phyloP scores from a whole-genome alignment of 306 rosid genomes.

The Mimosa pudica region DNA sequence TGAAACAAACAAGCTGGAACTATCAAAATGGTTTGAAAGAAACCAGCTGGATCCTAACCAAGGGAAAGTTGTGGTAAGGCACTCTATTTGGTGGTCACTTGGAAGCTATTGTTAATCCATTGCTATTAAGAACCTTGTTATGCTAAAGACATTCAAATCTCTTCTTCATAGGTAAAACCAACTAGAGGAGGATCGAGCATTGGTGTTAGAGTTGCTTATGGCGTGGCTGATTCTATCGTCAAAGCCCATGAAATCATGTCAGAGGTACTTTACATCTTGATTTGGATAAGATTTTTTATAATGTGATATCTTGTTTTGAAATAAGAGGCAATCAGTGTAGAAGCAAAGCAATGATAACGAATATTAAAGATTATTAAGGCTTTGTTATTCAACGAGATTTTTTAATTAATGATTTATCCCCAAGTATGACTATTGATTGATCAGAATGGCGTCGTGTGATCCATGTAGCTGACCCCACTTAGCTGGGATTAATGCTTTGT shows the following conservation, averaged over 20 bases:
- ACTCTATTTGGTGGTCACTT: conserved; percentile 38
- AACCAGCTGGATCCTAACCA: conserved; percentile 63
- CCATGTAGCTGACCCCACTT: too few species aligned
- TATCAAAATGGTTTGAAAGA: conserved; percentile 74
- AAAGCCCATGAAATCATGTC: conserved; percentile 74
- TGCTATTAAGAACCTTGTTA: conserved; percentile 24
- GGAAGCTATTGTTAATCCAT: conserved; percentile 20
- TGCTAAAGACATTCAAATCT: conserved; percentile 16
- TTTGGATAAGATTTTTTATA: background rate
- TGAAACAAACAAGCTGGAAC: conserved; percentile 56
- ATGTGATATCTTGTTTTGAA: conserved; percentile 14
- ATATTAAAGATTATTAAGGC: background rate
- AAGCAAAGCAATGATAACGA: conserved; percentile 8
- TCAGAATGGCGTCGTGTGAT: too few species aligned
- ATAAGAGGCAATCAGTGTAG: conserved; percentile 7
- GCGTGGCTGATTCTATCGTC: conserved; percentile 69
- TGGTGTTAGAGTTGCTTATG: conserved; percentile 91
- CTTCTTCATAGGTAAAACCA: conserved; percentile 78
- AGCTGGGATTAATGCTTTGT: too few species aligned
- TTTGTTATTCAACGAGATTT: too few species aligned
- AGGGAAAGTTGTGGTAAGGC: conserved; percentile 92
- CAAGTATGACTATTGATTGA: too few species aligned
- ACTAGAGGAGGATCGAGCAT: conserved; percentile 92
- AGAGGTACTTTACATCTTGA: conserved; percentile 56
- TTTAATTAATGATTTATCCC: too few species aligned